phyloP scores from a whole-genome alignment of 2,329 filamentous ascomycete genomes.

The Ophiostoma ips region DNA sequence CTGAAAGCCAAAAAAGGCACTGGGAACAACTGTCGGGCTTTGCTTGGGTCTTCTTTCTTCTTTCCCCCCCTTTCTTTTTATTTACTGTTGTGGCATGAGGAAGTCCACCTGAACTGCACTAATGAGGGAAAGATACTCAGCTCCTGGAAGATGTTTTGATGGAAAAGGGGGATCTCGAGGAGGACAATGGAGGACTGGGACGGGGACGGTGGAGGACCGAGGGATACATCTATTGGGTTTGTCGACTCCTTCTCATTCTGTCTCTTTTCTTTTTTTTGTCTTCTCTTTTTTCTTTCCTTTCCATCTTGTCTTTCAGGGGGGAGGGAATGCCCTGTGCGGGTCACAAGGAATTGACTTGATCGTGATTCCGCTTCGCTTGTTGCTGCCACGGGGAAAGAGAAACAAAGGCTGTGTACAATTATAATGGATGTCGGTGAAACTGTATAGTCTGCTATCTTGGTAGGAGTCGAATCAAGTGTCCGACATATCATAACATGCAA shows the following conservation, averaged over 20 bases:
- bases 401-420: neutral
- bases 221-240: neutral
- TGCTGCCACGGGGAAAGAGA: neutral
- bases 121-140: conserved; percentile 99
- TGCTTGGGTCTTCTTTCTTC: conserved; percentile 3
- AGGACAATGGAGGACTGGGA: neutral
- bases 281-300: conserved; percentile 1
- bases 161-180: neutral
- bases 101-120: conserved; percentile 56
- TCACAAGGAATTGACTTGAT: conserved; percentile 76
- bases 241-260: neutral
- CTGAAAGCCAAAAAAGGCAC: neutral
- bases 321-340: conserved; percentile 98
- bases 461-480: neutral
- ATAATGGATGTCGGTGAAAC: neutral
- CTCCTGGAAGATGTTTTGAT: conserved; percentile 16
- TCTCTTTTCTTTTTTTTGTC: neutral
- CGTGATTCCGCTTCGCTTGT: conserved; percentile 50
- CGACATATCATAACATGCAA: neutral
- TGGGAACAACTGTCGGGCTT: conserved; percentile 3
- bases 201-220: neutral
- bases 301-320: conserved; percentile 21
- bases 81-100: conserved; percentile 7
- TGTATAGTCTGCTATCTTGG: neutral
- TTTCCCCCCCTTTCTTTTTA: conserved; percentile 3